Conservation (phyloP, 192 early-diverging fungal genomes). For the Allomyces arbusculus region DNA sequence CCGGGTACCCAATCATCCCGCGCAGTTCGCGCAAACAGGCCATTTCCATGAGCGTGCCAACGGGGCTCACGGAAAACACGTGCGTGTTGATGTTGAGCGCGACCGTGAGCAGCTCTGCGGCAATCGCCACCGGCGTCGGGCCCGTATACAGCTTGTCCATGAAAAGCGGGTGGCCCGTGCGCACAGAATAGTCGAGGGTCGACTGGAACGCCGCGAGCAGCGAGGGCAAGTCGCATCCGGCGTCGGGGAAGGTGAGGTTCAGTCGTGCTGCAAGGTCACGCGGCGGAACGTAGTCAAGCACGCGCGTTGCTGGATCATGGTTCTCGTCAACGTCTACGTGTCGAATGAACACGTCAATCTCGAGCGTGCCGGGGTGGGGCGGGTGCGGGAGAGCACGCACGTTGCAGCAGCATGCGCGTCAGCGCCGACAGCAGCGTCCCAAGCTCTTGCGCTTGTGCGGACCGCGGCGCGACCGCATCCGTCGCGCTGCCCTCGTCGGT, state of each 20-base stretch:
- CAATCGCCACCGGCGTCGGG: slow-evolving; percentile 48
- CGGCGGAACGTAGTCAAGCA: background rate
- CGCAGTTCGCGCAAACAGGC: slow-evolving; percentile 22
- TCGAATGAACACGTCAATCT: too few species aligned
- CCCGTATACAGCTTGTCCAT: slow-evolving; percentile 69
- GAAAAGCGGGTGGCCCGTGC: slow-evolving; percentile 47
- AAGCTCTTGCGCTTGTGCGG: background rate
- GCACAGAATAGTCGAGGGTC: slow-evolving; percentile 10
- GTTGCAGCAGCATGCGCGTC: background rate
- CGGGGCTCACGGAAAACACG: slow-evolving; percentile 53
- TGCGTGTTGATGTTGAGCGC: slow-evolving; percentile 60
- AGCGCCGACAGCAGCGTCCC: background rate
- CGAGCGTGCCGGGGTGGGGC: too few species aligned
- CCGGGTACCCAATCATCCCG: slow-evolving; percentile 9
- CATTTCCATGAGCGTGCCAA: slow-evolving; percentile 46
- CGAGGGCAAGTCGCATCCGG: background rate
- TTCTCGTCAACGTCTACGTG: background rate
- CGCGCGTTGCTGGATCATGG: background rate
- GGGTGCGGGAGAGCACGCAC: too few species aligned
- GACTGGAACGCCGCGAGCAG: background rate
- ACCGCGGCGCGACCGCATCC: too few species aligned
- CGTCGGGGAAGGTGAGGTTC: background rate
- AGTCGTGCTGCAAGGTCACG: background rate
- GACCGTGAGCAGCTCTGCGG: slow-evolving; percentile 43
- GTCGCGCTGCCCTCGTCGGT: too few species aligned